These are phyloP conservation scores for Clavispora santaluciae DNA, from an alignment of 805 yeast species.

Conservation along the genomic window DNA sequence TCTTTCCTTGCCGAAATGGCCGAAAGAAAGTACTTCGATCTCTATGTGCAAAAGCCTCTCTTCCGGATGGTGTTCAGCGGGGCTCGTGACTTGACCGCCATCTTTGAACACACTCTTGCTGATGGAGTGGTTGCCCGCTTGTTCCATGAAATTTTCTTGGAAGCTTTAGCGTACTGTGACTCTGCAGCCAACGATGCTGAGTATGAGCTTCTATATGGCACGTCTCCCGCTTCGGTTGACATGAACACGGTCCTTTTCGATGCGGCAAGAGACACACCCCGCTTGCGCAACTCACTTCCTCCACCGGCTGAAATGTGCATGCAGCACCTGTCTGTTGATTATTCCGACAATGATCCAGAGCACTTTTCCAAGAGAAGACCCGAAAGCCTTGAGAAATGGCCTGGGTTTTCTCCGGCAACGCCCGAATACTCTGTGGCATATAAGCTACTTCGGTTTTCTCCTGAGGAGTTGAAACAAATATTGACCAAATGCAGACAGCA, in stretches of 20 bases:
- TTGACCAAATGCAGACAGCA: constrained; percentile 24
- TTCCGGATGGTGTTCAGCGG: constrained; percentile 26
- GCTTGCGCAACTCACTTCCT: constrained; percentile 25
- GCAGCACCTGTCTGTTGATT: constrained; percentile 23
- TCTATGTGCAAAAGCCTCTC: constrained; percentile 23
- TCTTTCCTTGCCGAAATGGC: constrained; percentile 20
- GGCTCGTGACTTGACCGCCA: constrained; percentile 17
- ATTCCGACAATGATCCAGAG: constrained; percentile 20
- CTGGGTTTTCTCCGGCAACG: constrained; percentile 23
- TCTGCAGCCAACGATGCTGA: constrained; percentile 3
- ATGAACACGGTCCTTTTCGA: constrained; percentile 18
- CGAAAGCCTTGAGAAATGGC: constrained; percentile 19
- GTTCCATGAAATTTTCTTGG: constrained; percentile 32
- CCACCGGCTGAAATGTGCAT: constrained; percentile 32
- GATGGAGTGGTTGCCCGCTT: constrained; percentile 34
- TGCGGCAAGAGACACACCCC: constrained; percentile 14
- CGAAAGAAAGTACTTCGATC: constrained; percentile 13
- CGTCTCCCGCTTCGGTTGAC: constrained; percentile 3
- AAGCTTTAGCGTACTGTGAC: constrained; percentile 20
- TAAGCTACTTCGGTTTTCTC: constrained; percentile 24
- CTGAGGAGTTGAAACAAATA: constrained; percentile 19
- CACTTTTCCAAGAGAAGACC: constrained; percentile 20
- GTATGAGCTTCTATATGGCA: constrained; percentile 10
- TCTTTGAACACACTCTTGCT: constrained; percentile 35
- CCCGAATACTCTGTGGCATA: constrained; percentile 16